A percentile compares a stretch with the other conserved stretches of the same genome.
Conservation (phyloP, 1,284 basidiomycete genomes). For the Sporisorium sorghi region DNA sequence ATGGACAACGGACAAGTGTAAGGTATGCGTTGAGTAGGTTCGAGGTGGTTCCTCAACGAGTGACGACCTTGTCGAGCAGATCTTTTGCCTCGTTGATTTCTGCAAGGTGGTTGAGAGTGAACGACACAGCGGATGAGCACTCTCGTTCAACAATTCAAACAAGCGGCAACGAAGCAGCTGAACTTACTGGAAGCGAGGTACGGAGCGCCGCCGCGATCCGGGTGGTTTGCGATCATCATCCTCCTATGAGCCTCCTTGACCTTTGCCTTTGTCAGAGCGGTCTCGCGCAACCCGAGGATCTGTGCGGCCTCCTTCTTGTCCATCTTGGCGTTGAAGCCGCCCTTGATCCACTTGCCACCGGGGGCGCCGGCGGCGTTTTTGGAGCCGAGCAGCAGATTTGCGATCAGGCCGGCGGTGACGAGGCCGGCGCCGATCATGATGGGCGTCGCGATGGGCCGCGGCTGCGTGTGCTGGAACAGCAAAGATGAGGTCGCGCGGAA, state of each 20-base stretch:
- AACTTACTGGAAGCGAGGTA: constrained; percentile 85
- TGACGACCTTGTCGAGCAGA: constrained; percentile 61
- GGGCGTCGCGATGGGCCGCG: constrained; percentile 52
- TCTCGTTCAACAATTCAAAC: neutral
- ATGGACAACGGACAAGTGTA: neutral
- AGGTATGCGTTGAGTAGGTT: neutral
- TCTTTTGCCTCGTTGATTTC: constrained; percentile 69
- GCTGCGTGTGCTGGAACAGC: constrained; percentile 47
- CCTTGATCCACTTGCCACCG: constrained; percentile 89
- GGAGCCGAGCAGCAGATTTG: constrained; percentile 53
- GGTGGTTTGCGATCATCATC: constrained; percentile 79
- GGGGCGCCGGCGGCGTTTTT: constrained; percentile 70
- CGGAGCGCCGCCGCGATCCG: constrained; percentile 93
- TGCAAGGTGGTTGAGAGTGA: constrained; percentile 10
- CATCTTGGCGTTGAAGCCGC: constrained; percentile 96
- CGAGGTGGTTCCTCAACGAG: constrained; percentile 48
- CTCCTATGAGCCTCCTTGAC: constrained; percentile 69
- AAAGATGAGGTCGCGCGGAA: constrained; percentile 44
- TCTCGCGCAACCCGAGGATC: constrained; percentile 80
- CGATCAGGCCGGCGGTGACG: constrained; percentile 61
- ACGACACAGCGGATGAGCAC: neutral
- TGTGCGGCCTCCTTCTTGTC: constrained; percentile 91
- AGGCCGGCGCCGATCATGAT: constrained; percentile 61
- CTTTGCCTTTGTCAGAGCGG: constrained; percentile 63
- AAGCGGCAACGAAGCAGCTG: neutral